Percentiles rank a stretch among this genome's conserved stretches.
phyloP scores from a whole-genome alignment of 345 rosid species.

The Rhodamnia argentea region DNA sequence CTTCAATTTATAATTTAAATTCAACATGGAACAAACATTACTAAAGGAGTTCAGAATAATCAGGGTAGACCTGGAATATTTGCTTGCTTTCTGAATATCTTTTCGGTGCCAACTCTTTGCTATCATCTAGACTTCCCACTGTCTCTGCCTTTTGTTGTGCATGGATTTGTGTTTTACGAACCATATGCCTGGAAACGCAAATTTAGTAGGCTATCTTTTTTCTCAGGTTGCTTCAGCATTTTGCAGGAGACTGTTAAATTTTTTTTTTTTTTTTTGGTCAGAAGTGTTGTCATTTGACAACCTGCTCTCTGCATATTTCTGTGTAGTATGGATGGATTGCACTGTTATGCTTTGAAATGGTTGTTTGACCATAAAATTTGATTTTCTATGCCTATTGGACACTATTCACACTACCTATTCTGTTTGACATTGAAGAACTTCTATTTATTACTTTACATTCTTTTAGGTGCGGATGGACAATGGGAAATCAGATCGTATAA shows the following conservation, averaged over 20 bases:
- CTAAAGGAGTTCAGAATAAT: neutral
- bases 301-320: neutral
- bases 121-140: neutral
- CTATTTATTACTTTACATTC: neutral
- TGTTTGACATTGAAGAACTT: neutral
- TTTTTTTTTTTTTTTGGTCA: no score
- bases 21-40: neutral
- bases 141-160: neutral
- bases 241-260: neutral
- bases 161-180: neutral
- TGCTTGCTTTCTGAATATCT: neutral
- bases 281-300: neutral
- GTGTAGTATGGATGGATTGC: neutral
- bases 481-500: conserved; percentile 90
- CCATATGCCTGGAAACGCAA: neutral
- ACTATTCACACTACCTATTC: neutral
- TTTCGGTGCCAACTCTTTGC: neutral
- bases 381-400: neutral
- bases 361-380: neutral
- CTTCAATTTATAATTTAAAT: neutral
- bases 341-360: neutral
- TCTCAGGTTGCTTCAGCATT: neutral
- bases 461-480: conserved; percentile 66
- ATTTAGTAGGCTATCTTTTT: neutral
- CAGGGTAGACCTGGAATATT: neutral